Conservation (phyloP, 2,329 filamentous ascomycete genomes). For the Aspergillus phoenicis region DNA sequence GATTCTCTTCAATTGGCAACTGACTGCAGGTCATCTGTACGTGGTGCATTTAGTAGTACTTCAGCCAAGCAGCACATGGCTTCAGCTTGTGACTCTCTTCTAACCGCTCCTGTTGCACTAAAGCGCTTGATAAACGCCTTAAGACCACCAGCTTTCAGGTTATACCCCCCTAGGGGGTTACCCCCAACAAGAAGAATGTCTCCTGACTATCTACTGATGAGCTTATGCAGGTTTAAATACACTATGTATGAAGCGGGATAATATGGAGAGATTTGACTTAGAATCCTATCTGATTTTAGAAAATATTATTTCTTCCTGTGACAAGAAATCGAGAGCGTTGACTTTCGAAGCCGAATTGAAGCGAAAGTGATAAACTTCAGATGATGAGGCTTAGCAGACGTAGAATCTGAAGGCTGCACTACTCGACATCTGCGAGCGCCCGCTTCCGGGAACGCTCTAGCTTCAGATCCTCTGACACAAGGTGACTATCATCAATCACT, state of each 20-base stretch:
- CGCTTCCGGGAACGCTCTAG: slow-evolving; percentile 30
- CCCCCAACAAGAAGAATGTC: not conserved
- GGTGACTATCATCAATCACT: slow-evolving; percentile 38
- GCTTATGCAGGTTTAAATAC: not conserved
- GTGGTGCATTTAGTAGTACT: not conserved
- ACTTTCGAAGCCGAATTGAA: no score
- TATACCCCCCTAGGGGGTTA: no score
- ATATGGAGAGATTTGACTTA: no score
- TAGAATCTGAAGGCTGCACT: not conserved
- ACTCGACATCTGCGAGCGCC: slow-evolving; percentile 16
- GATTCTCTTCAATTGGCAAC: not conserved
- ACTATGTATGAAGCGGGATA: not conserved
- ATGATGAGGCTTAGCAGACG: no score
- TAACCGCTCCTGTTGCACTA: not conserved
- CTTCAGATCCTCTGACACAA: slow-evolving; percentile 42
- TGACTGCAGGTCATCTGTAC: not conserved
- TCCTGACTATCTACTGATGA: not conserved
- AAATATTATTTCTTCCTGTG: no score
- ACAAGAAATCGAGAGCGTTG: no score
- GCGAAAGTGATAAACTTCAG: not conserved
- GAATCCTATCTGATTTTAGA: no score
- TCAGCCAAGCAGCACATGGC: not conserved
- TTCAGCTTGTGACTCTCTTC: not conserved
- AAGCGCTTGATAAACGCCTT: not conserved
- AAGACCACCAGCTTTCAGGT: no score